phyloP scores from a whole-genome alignment of 176 grass and related monocot genomes.

The Aegilops umbellulata region DNA sequence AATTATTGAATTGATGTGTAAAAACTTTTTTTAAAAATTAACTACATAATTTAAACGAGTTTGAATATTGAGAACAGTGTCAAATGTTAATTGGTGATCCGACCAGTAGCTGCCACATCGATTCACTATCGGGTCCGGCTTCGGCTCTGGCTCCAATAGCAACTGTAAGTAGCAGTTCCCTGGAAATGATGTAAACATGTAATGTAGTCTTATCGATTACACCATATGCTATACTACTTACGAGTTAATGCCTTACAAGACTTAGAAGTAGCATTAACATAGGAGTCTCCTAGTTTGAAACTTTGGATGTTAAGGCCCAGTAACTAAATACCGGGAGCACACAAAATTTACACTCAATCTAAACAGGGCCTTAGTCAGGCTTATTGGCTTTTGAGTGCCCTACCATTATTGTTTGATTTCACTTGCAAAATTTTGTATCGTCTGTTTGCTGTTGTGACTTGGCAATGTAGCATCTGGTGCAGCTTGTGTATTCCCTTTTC shows the following conservation, averaged over 20 bases:
- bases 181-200: background rate
- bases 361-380: background rate
- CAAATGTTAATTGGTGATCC: background rate
- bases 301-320: background rate
- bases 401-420: slow-evolving; percentile 1
- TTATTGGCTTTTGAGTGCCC: background rate
- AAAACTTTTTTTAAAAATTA: background rate
- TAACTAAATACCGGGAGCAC: background rate
- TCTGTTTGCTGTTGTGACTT: background rate
- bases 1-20: background rate
- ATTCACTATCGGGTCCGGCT: background rate
- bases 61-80: background rate
- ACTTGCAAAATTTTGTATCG: background rate
- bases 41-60: background rate
- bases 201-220: background rate
- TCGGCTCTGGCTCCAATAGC: background rate
- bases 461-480: background rate
- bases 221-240: background rate
- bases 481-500: background rate
- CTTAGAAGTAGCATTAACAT: background rate
- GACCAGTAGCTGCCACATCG: background rate
- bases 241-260: background rate
- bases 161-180: background rate
- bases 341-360: background rate
- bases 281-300: background rate